Base-by-base conservation (phyloP, 176 grass and related monocot genomes). In the Aegilops sharonensis region DNA sequence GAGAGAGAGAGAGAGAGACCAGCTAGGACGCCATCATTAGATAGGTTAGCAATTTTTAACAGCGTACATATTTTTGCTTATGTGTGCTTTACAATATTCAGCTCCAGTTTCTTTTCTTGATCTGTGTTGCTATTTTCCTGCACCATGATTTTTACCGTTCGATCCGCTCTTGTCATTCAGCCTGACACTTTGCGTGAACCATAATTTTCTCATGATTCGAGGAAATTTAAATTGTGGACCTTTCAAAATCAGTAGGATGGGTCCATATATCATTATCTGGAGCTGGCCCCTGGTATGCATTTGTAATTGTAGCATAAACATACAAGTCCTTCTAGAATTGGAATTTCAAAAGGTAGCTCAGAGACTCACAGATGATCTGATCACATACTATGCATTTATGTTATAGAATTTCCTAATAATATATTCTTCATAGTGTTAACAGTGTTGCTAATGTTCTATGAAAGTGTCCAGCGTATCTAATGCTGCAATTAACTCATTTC, bases 161-260 rank as follows among this genome's bases (percentile, higher is more conserved):
- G 13, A 12, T 48, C 12, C 1, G 45, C 45, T 48, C 45, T 48
- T 48, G 45, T 48, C 12, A 13, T 48, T 13, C 45, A 48, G 3
- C 45, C 45, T 48, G 45, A 47, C 45, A 48, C 45, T 48, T 48
- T 47, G 43, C 13, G 45, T 48, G 27, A 23, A 11, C 12, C n/a
- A 43, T 81, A 32, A 18, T 5, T 57, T 61, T 18, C 8, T 80
- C 20, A 9, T 83, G n/a, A 27, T 84, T 83, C 5, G 78, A 98
- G 91, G 95, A 98, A 88, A 95, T 98, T 90, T 95, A 98, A 83
- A 93, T 80, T 30, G 87, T 98, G 89, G 93, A 95, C 84, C 91
- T 95, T 77, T 83, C 89, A n/a, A 95, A 95, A 76, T 93, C 96
- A 72, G 84, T 90, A 85, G 96, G 93, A 71, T 98, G 96, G 93